Evolutionary conservation across 441 rosid genomes (phyloP).

Genomic region (Corymbia calophylla): DNA sequence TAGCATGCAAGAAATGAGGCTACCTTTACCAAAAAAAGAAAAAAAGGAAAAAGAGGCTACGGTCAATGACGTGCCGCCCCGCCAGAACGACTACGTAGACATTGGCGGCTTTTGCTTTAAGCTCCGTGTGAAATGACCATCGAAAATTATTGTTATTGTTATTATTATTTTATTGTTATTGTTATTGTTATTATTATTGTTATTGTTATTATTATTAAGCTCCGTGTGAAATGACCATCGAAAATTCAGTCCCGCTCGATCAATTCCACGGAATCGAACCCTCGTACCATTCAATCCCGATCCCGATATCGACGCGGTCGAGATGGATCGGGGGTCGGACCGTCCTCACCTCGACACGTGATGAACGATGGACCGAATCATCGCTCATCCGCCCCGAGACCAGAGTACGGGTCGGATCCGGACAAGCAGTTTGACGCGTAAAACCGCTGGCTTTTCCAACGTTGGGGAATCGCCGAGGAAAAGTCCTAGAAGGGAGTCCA

Average conservation of each 20-base stretch:
- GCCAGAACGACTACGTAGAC: neutral
- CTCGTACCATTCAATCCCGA: neutral
- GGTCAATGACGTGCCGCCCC: neutral
- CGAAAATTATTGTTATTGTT: too few species aligned
- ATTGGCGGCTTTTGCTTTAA: neutral
- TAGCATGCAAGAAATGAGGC: neutral
- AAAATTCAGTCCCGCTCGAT: neutral
- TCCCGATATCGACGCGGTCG: rapidly evolving
- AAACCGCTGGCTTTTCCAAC: neutral
- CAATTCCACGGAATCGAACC: neutral
- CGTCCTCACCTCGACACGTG: neutral
- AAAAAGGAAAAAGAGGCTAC: too few species aligned
- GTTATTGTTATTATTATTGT: too few species aligned
- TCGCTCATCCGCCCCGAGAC: neutral
- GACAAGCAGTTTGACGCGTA: neutral
- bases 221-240: neutral
- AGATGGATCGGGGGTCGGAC: neutral
- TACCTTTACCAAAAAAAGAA: too few species aligned
- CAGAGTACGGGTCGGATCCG: neutral
- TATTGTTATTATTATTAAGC: too few species aligned
- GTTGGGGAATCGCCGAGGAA: neutral
- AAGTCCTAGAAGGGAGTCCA: neutral
- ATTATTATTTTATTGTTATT: too few species aligned
- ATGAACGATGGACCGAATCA: neutral
- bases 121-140: neutral